Evolutionary conservation across 257 asterid species (phyloP).

Genomic region (Leonotis leonurus): DNA sequence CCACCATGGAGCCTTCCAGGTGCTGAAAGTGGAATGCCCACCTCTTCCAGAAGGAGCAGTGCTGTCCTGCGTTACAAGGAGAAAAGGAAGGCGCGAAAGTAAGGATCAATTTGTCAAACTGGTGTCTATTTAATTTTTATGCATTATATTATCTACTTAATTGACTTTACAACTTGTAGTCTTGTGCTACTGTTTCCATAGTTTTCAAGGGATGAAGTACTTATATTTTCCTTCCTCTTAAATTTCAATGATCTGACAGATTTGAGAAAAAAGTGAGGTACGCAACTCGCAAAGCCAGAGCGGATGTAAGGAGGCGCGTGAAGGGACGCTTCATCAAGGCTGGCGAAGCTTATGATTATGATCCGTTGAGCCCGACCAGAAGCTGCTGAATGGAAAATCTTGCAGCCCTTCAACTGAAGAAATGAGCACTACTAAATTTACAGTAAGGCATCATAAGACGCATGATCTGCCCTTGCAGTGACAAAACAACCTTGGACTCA

Average conservation of each 20-base stretch:
- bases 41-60: constrained; percentile 55
- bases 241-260: constrained; percentile 26
- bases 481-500: constrained; percentile 7
- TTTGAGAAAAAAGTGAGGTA: constrained; percentile 85
- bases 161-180: too few relatives aligned
- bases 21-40: constrained; percentile 60
- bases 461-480: constrained; percentile 12
- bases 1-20: constrained; percentile 60
- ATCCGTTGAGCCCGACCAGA: constrained; percentile 66
- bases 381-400: constrained; percentile 46
- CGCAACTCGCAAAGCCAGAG: constrained; percentile 91
- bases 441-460: neutral
- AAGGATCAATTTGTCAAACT: neutral
- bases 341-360: constrained; percentile 86
- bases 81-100: constrained; percentile 74
- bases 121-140: too few relatives aligned
- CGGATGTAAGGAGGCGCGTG: constrained; percentile 89
- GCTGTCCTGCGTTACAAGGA: constrained; percentile 92
- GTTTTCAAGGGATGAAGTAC: neutral
- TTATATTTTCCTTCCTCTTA: neutral
- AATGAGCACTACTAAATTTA: constrained; percentile 6
- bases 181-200: neutral
- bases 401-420: neutral
- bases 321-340: constrained; percentile 96
- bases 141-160: too few relatives aligned